Percentiles rank a stretch among this genome's conserved stretches.
These are phyloP conservation scores for Fraxinus velutina DNA, from an alignment of 305 asterid genomes.

Conservation along the genomic window DNA sequence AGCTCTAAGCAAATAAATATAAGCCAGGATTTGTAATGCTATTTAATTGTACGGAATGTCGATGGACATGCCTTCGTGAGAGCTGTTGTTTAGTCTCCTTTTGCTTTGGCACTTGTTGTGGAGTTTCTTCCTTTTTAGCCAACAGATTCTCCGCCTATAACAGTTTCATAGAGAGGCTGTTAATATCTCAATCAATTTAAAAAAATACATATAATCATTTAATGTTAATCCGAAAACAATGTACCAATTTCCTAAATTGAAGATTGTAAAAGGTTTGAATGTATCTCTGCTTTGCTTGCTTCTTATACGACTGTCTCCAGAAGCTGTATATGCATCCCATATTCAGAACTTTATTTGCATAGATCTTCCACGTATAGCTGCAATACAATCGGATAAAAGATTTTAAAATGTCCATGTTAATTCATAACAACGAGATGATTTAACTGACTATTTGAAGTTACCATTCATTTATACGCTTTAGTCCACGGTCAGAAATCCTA, in stretches of 20 bases:
- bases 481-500: slow-evolving; percentile 56
- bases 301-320: slow-evolving; percentile 67
- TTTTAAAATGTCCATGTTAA: background rate
- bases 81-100: slow-evolving; percentile 45
- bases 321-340: slow-evolving; percentile 77
- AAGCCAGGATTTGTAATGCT: background rate
- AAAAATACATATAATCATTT: background rate
- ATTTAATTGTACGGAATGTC: background rate
- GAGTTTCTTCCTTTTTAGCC: slow-evolving; percentile 46
- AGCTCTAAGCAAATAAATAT: background rate
- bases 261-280: slow-evolving; percentile 73
- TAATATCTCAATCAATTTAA: background rate
- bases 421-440: background rate
- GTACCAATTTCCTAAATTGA: slow-evolving; percentile 69
- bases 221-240: background rate
- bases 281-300: slow-evolving; percentile 70
- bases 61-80: slow-evolving; percentile 42
- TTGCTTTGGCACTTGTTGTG: slow-evolving; percentile 44
- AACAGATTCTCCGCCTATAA: slow-evolving; percentile 56
- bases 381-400: slow-evolving; percentile 13
- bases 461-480: slow-evolving; percentile 80
- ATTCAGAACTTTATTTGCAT: slow-evolving; percentile 77
- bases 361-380: slow-evolving; percentile 96
- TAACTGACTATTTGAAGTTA: slow-evolving; percentile 19
- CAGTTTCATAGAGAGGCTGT: slow-evolving; percentile 8